Base-by-base conservation (phyloP, 2,329 filamentous ascomycete genomes). In the Parastagonospora avenae region DNA sequence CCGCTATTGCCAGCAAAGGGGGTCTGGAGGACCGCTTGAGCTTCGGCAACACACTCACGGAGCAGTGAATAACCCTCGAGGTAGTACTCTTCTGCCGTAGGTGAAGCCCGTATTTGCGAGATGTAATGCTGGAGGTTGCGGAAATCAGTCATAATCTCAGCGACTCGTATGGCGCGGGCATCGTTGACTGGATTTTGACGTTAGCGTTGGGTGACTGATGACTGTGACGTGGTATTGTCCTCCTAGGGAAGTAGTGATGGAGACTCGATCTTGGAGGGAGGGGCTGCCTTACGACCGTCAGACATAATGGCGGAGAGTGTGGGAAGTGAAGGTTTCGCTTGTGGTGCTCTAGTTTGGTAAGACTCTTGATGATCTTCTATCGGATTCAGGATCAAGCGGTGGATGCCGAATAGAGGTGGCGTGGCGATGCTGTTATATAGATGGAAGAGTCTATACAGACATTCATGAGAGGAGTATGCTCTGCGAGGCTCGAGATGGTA, bases 91-190 rank as follows among this genome's bases (percentile, higher is more conserved):
- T 83, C 81, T 35, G 79, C 74, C 4, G 79, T 76, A 28, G 80
- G 77, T 15, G 77, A 76, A 27, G 78, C 75, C 51, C 79, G 78
- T 51, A 84, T 77, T 53, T 83, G 77, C 28, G 79, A 77, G 49
- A 87, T 82, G 65, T 85, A 83, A 55, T 81, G 71, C 57, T 86
- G 81, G 4, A 86, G 73, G 48, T 82, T 84, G 46, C 84, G 82
- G 66, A 84, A 87, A 73, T 87, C 85, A 56, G 80, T 80, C 75
- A 87, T 84, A 66, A 87, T 80, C 70, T 87, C 85, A 40, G 83
- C 77, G 58, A 87, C 74, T 60, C 85, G 80, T 68, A 87, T 76
- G 42, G 85, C 84, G 64, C 85, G 82, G 51, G 82, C 83, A 67
- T 86, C 79, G 66, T 87, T 87, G 61, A 85, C 85, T 87, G 48